Evolutionary conservation across 495 filamentous ascomycete genomes (phyloP), one percentile per base, ranked within the genome.

Genomic region (Extremus antarcticus): DNA sequence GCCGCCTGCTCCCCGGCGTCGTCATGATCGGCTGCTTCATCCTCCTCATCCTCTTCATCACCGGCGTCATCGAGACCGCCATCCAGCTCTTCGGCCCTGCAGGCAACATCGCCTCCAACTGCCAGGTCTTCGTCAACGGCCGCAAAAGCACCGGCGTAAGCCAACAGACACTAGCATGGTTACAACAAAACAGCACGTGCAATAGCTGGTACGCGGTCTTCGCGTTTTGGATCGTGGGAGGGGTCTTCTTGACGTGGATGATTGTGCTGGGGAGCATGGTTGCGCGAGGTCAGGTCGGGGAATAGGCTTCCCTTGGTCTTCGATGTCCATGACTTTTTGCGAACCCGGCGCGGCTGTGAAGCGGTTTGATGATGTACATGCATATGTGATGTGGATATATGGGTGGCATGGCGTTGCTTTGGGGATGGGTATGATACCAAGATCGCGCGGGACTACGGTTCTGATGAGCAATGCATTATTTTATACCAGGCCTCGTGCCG

Each of bases 11-110:
- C 11, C 92, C 92, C 0, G 84, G 86, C 45, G 84, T 96, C 65
- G 86, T 99, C 59, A 82, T 97, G 64, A 76, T 97, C 47, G 84
- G 84, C 58, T 84, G 86, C 66, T 97, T 99, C 75, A 86, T 99
- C 62, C 82, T 96, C 53, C 92, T 96, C 65, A 82, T 94, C 0
- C 77, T 99, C 32, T 99, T 83, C 83, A 75, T 96, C 46, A 88
- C 90, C 7, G 91, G 91, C 0, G 71, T 95, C n/a, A 82, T 99
- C 65, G 90, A 95, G 63, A 85, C 88, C 3, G 78, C 80, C 25
- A 82, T 99, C 58, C 86, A 95, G 71, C 78, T 99, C 17, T 99
- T 90, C 75, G 87, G 87, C 1, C 81, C 87, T 4, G 66, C 71
- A 2, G 83, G 81, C 11, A 85, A 82, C 53, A 81, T 97, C 54